Conservation (phyloP, 768 basidiomycete species). For the Pilatotrama ljubarskyi region DNA sequence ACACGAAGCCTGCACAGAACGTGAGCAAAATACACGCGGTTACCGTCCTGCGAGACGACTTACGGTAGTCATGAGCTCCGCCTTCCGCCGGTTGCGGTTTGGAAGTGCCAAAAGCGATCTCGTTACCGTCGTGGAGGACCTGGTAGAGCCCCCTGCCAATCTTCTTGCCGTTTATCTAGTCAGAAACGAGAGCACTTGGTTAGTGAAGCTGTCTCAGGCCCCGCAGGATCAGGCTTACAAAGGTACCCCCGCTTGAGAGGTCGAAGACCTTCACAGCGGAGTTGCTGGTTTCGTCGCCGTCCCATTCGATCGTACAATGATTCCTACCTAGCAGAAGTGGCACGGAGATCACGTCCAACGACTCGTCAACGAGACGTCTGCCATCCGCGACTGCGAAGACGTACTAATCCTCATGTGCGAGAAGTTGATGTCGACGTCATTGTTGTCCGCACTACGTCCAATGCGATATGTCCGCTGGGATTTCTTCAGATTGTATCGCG, state of each 20-base stretch:
- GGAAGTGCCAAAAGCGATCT: constrained; percentile 75
- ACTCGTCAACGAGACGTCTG: constrained; percentile 21
- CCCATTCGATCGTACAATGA: constrained; percentile 61
- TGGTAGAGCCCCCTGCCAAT: constrained; percentile 54
- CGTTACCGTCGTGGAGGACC: constrained; percentile 74
- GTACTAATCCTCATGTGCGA: constrained; percentile 70
- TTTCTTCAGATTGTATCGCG: constrained; percentile 61
- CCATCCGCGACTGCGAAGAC: constrained; percentile 22
- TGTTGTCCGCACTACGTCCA: constrained; percentile 44
- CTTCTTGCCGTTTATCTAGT: constrained; percentile 64
- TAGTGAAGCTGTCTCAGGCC: background rate
- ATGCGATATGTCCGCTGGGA: constrained; percentile 49
- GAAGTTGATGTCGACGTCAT: constrained; percentile 48
- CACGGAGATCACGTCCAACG: too few relatives aligned
- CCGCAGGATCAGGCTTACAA: background rate
- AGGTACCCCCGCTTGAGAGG: constrained; percentile 51
- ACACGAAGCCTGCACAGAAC: constrained; percentile 59
- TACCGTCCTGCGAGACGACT: constrained; percentile 30
- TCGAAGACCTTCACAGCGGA: constrained; percentile 52
- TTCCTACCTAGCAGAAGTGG: constrained; percentile 42
- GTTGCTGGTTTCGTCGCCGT: constrained; percentile 43
- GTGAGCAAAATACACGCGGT: background rate
- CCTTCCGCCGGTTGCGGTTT: constrained; percentile 42
- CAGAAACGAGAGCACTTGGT: too few relatives aligned
- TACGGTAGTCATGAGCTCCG: constrained; percentile 71